A percentile compares a stretch with the other conserved stretches of the same genome.
Conservation (phyloP, 2,329 filamentous ascomycete species). For the Escovopsis sp. region DNA sequence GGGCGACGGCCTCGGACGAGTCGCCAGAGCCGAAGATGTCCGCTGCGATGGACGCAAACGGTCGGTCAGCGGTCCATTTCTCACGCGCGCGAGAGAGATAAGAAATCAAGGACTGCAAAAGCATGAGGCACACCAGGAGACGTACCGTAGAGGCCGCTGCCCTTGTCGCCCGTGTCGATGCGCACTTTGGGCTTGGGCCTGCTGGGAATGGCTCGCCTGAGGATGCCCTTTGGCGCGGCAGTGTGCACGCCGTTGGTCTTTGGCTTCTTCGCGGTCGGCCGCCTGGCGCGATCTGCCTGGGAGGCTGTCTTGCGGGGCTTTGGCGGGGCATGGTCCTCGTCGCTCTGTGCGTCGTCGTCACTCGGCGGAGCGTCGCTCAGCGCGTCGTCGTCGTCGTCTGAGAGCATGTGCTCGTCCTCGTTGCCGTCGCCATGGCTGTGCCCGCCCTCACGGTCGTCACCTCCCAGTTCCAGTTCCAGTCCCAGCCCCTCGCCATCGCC, state of each 20-base stretch:
- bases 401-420: conserved; percentile 32
- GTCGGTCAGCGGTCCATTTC: not conserved
- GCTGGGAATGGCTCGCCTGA: conserved; percentile 29
- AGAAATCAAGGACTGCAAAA: no score
- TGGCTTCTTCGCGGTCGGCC: conserved; percentile 47
- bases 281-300: conserved; percentile 31
- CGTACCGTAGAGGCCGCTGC: conserved; percentile 41
- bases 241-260: conserved; percentile 41
- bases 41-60: conserved; percentile 23
- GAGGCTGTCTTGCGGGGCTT: conserved; percentile 24
- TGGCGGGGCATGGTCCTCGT: conserved; percentile 24
- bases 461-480: no score
- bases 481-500: conserved; percentile 32
- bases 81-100: no score
- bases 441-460: no score
- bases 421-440: no score
- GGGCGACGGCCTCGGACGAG: conserved; percentile 38
- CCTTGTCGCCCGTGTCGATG: conserved; percentile 34
- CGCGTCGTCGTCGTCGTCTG: conserved; percentile 31
- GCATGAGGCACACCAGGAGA: no score
- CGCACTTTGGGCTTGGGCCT: conserved; percentile 41
- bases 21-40: conserved; percentile 48
- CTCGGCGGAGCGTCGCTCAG: conserved; percentile 24
- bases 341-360: conserved; percentile 28
- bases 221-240: conserved; percentile 19